Evolutionary conservation across 2,329 filamentous ascomycete species (phyloP).

Genomic region (Sporothrix globosa): DNA sequence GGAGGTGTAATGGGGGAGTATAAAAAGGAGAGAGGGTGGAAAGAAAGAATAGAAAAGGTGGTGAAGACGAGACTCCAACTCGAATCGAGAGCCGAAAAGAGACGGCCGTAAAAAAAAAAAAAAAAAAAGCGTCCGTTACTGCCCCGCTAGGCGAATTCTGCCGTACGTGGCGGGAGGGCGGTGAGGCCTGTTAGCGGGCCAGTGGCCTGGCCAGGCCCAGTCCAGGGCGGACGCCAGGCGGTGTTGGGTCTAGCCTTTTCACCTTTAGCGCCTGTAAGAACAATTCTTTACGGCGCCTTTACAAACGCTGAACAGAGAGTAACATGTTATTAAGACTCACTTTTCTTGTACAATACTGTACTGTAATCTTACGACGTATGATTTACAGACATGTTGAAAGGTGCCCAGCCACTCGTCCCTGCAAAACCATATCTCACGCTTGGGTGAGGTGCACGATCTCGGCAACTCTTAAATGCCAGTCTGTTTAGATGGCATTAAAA

Average conservation of each 20-base stretch:
- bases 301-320: background rate
- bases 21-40: background rate
- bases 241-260: constrained; percentile 14
- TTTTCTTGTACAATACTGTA: too few species aligned
- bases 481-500: too few species aligned
- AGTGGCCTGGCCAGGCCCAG: background rate
- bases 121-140: constrained; percentile 26
- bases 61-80: background rate
- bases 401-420: too few species aligned
- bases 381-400: too few species aligned
- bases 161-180: constrained; percentile 28
- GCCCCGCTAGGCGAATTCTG: constrained; percentile 25
- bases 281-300: background rate
- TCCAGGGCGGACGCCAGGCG: constrained; percentile 1
- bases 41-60: constrained; percentile 1
- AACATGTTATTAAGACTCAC: too few species aligned
- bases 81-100: constrained; percentile 9
- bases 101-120: constrained; percentile 21
- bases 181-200: constrained; percentile 17
- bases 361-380: too few species aligned
- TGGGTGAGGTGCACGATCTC: too few species aligned
- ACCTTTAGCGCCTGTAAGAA: background rate
- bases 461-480: too few species aligned
- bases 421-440: too few species aligned
- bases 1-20: background rate